A percentile compares a stretch with the other conserved stretches of the same genome.
These are phyloP conservation scores for Apophysomyces sp. DNA, from an alignment of 371 early-diverging fungal genomes.

Conservation along the genomic window DNA sequence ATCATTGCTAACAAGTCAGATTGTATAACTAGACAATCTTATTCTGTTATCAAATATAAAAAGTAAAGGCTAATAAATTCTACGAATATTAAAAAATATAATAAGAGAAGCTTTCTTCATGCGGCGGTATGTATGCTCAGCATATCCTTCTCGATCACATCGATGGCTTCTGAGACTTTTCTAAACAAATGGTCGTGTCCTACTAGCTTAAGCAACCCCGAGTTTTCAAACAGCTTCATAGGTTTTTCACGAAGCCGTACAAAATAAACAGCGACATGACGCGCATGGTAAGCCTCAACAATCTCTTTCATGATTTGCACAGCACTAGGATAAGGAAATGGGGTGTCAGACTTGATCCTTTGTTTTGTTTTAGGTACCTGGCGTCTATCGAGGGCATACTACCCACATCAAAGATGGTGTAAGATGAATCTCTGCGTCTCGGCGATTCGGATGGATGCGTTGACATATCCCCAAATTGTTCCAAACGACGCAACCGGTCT, in stretches of 20 bases:
- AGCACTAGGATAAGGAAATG: conserved; percentile 55
- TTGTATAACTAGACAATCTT: too few species aligned
- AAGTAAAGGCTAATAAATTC: too few species aligned
- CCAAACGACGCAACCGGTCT: conserved; percentile 88
- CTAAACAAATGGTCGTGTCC: conserved; percentile 65
- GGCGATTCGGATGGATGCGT: conserved; percentile 82
- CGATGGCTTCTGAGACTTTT: conserved; percentile 64
- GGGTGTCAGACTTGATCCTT: background rate
- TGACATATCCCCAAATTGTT: conserved; percentile 86
- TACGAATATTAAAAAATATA: background rate
- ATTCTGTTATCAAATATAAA: too few species aligned
- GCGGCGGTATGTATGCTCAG: conserved; percentile 7
- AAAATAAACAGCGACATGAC: conserved; percentile 80
- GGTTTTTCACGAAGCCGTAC: conserved; percentile 76
- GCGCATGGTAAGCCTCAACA: conserved; percentile 76
- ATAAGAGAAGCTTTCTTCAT: background rate
- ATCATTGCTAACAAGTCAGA: too few species aligned
- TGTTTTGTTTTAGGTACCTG: conserved; percentile 42
- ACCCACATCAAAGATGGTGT: conserved; percentile 87
- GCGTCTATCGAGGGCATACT: conserved; percentile 89
- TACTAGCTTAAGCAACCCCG: conserved; percentile 65
- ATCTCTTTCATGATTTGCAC: conserved; percentile 87
- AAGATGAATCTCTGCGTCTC: conserved; percentile 60
- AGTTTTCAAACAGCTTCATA: conserved; percentile 62
- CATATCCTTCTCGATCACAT: conserved; percentile 53